These are phyloP conservation scores for Picochlorum sp. DNA, from an alignment of 139 green algal species.

Conservation along the genomic window DNA sequence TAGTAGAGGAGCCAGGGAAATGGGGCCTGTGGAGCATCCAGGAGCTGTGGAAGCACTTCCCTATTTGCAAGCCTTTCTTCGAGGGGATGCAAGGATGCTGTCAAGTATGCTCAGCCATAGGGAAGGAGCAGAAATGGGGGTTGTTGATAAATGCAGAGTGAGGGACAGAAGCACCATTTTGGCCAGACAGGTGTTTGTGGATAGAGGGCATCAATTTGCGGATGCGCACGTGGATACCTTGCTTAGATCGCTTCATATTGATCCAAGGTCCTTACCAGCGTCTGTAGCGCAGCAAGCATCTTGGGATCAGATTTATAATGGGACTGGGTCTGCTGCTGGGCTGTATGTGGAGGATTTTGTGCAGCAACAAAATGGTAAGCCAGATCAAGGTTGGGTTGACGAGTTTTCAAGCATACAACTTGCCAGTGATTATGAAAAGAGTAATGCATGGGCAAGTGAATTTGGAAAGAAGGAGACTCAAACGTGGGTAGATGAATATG, in stretches of 20 bases:
- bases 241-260: constrained; percentile 57
- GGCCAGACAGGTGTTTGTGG: constrained; percentile 65
- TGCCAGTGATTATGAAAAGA: no score
- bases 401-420: constrained; percentile 31
- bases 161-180: constrained; percentile 71
- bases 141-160: constrained; percentile 52
- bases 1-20: background rate
- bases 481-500: constrained; percentile 16
- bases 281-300: background rate
- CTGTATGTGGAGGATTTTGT: constrained; percentile 1
- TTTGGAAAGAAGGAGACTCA: constrained; percentile 4
- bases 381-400: constrained; percentile 5
- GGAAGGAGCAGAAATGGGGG: constrained; percentile 15
- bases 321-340: background rate
- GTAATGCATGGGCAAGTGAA: constrained; percentile 28
- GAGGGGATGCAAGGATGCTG: background rate
- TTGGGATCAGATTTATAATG: constrained; percentile 30
- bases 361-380: constrained; percentile 15
- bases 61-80: constrained; percentile 42
- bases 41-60: background rate
- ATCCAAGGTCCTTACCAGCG: constrained; percentile 39
- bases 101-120: background rate
- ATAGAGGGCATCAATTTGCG: constrained; percentile 44
- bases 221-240: constrained; percentile 57
- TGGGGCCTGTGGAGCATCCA: background rate